Conservation (phyloP, 805 yeast species). For the Cyberlindnera bimundalis region DNA sequence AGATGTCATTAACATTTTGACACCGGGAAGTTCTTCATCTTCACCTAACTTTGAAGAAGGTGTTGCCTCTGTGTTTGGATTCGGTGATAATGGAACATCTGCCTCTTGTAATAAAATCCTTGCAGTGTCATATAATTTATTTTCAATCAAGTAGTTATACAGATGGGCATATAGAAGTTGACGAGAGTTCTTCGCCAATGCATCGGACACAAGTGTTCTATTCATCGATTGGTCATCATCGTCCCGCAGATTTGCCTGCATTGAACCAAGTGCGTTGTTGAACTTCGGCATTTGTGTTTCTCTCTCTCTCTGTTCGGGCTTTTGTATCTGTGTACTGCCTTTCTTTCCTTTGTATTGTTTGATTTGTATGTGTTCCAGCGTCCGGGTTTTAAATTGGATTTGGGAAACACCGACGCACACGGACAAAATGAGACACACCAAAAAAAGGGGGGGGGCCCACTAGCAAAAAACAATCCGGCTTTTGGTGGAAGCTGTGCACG, state of each 20-base stretch:
- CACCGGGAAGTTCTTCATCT: constrained; percentile 28
- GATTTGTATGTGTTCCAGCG: no score
- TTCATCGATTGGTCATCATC: constrained; percentile 9
- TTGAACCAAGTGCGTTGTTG: constrained; percentile 7
- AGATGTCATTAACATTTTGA: constrained; percentile 40
- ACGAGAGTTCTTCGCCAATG: constrained; percentile 44
- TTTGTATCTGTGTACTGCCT: no score
- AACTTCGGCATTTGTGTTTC: no score
- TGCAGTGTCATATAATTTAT: constrained; percentile 49
- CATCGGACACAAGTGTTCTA: constrained; percentile 37
- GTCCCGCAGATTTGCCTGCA: background rate
- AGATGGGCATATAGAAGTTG: constrained; percentile 51
- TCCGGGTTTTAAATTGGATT: no score
- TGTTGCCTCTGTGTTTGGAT: constrained; percentile 7
- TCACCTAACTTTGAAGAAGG: constrained; percentile 8
- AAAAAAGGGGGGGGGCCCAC: no score
- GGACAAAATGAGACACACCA: no score
- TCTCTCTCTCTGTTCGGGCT: no score
- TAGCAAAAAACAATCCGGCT: no score
- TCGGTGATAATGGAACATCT: constrained; percentile 37
- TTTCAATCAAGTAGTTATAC: constrained; percentile 45
- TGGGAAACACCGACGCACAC: no score
- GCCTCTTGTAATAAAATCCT: constrained; percentile 43
- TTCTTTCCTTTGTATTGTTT: no score
- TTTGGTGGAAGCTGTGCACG: no score